These are phyloP conservation scores for Penicillium sp. DNA, from an alignment of 2,329 filamentous ascomycete genomes.

Conservation along the genomic window DNA sequence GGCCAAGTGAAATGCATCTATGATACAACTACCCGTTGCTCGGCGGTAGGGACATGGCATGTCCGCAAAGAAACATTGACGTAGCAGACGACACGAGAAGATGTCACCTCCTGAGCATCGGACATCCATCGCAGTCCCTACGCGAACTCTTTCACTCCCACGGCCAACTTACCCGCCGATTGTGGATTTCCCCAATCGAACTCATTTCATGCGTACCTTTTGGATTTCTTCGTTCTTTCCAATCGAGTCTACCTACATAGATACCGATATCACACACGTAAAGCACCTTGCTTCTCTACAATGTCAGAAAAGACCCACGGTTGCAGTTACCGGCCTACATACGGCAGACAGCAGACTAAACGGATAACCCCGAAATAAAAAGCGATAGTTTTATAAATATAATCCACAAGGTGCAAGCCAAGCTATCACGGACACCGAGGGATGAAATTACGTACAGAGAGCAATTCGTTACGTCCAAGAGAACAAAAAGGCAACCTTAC, in stretches of 20 bases:
- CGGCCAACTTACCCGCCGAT: no score
- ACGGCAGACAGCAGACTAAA: background rate
- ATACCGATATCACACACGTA: background rate
- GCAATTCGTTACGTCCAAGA: constrained; percentile 20
- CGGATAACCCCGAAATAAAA: background rate
- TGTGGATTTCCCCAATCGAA: no score
- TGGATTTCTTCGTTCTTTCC: no score
- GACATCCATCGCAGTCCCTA: no score
- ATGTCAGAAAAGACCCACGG: constrained; percentile 15
- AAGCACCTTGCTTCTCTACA: constrained; percentile 3
- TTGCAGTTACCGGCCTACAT: constrained; percentile 5
- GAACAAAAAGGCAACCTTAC: constrained; percentile 8
- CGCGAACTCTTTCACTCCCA: no score
- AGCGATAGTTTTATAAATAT: constrained; percentile 11
- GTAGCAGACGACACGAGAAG: no score
- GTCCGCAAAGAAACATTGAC: no score
- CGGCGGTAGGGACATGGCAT: background rate
- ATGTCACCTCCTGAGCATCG: no score
- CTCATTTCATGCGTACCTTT: no score
- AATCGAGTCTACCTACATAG: background rate
- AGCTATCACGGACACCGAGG: constrained; percentile 15
- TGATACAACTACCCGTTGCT: background rate
- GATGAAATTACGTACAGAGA: constrained; percentile 20
- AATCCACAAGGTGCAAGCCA: constrained; percentile 14
- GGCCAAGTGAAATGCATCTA: background rate